Evolutionary conservation across 495 filamentous ascomycete species (phyloP).

Genomic region (Aspergillus hancockii): DNA sequence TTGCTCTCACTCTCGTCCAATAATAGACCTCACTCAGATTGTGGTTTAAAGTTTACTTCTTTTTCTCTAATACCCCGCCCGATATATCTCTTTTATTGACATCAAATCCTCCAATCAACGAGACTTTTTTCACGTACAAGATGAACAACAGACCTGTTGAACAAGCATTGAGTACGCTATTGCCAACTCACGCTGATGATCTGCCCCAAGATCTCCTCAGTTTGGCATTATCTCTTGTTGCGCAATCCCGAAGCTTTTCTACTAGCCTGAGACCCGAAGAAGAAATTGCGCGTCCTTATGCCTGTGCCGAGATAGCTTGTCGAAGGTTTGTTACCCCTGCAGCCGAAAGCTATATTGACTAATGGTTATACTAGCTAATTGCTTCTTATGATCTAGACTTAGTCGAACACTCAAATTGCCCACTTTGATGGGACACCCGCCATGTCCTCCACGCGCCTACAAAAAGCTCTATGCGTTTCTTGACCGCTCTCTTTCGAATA

Average conservation of each 20-base stretch:
- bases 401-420: conserved; percentile 84
- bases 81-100: no score
- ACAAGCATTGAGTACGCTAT: conserved; percentile 69
- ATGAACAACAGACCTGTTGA: conserved; percentile 68
- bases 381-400: conserved; percentile 50
- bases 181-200: conserved; percentile 74
- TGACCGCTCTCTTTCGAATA: conserved; percentile 63
- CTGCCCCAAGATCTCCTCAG: conserved; percentile 75
- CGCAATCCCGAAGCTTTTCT: conserved; percentile 81
- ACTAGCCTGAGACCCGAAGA: conserved; percentile 81
- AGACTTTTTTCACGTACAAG: neutral
- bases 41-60: no score
- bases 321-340: conserved; percentile 52
- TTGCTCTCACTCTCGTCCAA: no score
- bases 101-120: neutral
- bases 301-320: conserved; percentile 90
- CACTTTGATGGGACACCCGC: conserved; percentile 74
- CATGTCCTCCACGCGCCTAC: conserved; percentile 80
- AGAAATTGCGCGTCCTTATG: conserved; percentile 82
- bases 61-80: no score
- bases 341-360: conserved; percentile 1
- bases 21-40: no score
- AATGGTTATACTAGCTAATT: conserved; percentile 17
- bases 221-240: conserved; percentile 76
- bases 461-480: conserved; percentile 82